Evolutionary conservation across 2,329 filamentous ascomycete genomes (phyloP).

Genomic region (Botrytis fabae): DNA sequence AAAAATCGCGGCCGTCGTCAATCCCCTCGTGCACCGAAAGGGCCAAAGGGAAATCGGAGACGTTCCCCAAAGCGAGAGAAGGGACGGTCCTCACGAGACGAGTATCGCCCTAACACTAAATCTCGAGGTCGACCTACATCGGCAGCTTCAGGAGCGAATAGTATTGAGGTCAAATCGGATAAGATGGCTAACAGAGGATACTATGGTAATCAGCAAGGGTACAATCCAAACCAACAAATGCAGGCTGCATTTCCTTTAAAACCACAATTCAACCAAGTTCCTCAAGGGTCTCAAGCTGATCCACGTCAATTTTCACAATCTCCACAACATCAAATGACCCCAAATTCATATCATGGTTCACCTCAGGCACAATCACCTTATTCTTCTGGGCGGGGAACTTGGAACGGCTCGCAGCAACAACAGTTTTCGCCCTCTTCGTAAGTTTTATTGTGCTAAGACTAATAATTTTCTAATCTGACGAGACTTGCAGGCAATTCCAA

Average conservation of each 20-base stretch:
- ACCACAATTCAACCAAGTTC: slow-evolving; percentile 41
- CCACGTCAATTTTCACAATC: slow-evolving; percentile 55
- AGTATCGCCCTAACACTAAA: slow-evolving; percentile 34
- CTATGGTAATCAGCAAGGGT: slow-evolving; percentile 41
- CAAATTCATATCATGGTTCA: slow-evolving; percentile 58
- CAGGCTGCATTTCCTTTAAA: slow-evolving; percentile 42
- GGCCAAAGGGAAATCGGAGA: slow-evolving; percentile 30
- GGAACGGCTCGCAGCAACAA: slow-evolving; percentile 48
- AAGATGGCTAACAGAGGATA: slow-evolving; percentile 43
- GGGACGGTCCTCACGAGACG: slow-evolving; percentile 34
- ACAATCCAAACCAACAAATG: slow-evolving; percentile 43
- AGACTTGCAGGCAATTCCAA: slow-evolving; percentile 55
- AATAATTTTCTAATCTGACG: slow-evolving; percentile 42
- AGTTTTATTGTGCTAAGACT: slow-evolving; percentile 32
- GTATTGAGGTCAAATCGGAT: slow-evolving; percentile 41
- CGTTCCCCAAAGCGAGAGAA: slow-evolving; percentile 34
- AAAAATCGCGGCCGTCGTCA: slow-evolving; percentile 34
- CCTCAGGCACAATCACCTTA: slow-evolving; percentile 64
- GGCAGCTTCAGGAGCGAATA: slow-evolving; percentile 42
- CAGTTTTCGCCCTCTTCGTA: slow-evolving; percentile 50
- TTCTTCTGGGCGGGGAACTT: slow-evolving; percentile 53
- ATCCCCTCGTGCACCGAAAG: slow-evolving; percentile 37
- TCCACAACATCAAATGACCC: slow-evolving; percentile 56
- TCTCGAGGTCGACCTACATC: slow-evolving; percentile 36
- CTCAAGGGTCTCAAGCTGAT: slow-evolving; percentile 36